Percentiles rank a stretch among this genome's conserved stretches.
Evolutionary conservation across 495 filamentous ascomycete species (phyloP).

Genomic region (Penicillium paxilli): DNA sequence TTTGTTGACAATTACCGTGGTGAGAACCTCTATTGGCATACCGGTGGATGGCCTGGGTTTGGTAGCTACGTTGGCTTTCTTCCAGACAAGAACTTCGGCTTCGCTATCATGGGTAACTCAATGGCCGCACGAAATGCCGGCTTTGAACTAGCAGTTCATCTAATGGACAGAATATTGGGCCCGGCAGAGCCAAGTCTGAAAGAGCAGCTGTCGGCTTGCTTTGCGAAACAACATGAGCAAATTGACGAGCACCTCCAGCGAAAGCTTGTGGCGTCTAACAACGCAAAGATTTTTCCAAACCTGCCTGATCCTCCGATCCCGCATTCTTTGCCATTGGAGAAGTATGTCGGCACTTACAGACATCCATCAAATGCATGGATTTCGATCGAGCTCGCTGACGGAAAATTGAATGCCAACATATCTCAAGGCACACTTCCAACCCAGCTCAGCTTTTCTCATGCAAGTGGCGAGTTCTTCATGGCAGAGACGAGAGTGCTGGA

Average conservation of each 20-base stretch:
- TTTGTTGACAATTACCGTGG: conserved; percentile 41
- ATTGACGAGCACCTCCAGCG: not conserved
- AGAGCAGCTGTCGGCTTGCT: conserved; percentile 5
- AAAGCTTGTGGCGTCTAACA: not conserved
- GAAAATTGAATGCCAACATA: not conserved
- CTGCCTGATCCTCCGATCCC: conserved; percentile 13
- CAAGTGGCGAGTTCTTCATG: conserved; percentile 19
- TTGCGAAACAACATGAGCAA: not conserved
- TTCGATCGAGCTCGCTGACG: not conserved
- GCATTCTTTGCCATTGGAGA: conserved; percentile 10
- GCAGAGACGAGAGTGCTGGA: conserved; percentile 3
- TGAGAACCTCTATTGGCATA: conserved; percentile 40
- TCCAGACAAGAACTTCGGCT: conserved; percentile 43
- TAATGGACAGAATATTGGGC: conserved; percentile 12
- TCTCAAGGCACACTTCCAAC: conserved; percentile 1
- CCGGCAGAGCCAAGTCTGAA: conserved; percentile 1
- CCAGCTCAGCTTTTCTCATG: conserved; percentile 6
- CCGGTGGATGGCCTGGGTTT: conserved; percentile 47
- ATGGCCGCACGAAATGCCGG: conserved; percentile 1
- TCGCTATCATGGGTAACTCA: conserved; percentile 46
- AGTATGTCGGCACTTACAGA: conserved; percentile 16
- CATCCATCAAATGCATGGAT: conserved; percentile 7
- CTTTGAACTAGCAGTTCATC: conserved; percentile 1
- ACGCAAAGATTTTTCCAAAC: conserved; percentile 8
- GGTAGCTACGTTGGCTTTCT: conserved; percentile 45